Conservation (phyloP, 768 basidiomycete species). For the Tylopilus felleus region DNA sequence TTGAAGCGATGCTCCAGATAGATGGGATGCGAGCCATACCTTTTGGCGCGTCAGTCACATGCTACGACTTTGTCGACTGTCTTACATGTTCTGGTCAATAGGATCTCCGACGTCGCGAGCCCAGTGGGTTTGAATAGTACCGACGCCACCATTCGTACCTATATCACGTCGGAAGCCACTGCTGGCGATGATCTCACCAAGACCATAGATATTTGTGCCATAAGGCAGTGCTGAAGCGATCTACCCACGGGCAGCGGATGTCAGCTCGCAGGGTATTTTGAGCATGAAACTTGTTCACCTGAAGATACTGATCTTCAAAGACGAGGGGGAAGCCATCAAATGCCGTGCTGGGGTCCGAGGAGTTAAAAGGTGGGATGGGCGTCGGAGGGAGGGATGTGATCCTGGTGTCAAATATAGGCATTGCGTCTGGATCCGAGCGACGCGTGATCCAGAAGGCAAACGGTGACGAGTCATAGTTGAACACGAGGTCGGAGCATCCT, state of each 20-base stretch:
- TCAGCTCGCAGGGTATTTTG: not conserved
- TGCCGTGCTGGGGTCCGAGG: constrained; percentile 49
- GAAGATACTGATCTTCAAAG: constrained; percentile 79
- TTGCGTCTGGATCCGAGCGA: constrained; percentile 49
- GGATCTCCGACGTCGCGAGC: constrained; percentile 61
- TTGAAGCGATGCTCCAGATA: constrained; percentile 75
- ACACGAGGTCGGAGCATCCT: constrained; percentile 57
- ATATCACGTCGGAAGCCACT: constrained; percentile 67
- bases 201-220: constrained; percentile 70
- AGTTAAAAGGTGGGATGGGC: constrained; percentile 54
- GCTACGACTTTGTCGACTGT: not conserved
- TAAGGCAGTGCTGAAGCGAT: constrained; percentile 63
- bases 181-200: constrained; percentile 69
- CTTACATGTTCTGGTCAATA: constrained; percentile 63
- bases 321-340: constrained; percentile 66
- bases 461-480: constrained; percentile 61
- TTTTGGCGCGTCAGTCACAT: constrained; percentile 20
- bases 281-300: constrained; percentile 36
- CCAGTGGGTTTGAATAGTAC: constrained; percentile 69
- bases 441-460: constrained; percentile 83
- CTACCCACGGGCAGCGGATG: constrained; percentile 28
- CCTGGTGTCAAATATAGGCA: constrained; percentile 71
- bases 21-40: constrained; percentile 71
- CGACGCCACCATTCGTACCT: constrained; percentile 43
- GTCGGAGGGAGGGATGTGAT: constrained; percentile 56